These are phyloP conservation scores for Gymnopus androsaceus DNA, from an alignment of 1,284 basidiomycete genomes.

Conservation along the genomic window DNA sequence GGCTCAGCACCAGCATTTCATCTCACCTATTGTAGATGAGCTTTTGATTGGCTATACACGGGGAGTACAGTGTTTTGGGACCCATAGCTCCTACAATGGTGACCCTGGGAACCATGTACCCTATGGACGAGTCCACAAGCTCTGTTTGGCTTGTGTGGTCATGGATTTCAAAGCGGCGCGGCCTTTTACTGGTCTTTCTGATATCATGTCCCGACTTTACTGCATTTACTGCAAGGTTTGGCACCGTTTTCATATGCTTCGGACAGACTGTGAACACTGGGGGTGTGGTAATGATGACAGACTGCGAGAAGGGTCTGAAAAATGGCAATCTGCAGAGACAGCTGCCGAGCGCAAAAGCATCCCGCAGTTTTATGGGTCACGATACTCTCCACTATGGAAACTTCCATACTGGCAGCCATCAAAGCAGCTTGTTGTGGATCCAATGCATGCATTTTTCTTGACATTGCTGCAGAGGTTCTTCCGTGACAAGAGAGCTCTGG, in stretches of 20 bases:
- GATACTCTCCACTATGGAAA: neutral
- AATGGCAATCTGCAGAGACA: conserved; percentile 1
- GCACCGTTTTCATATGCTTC: neutral
- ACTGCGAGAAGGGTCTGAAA: neutral
- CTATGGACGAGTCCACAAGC: neutral
- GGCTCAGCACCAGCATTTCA: conserved; percentile 2
- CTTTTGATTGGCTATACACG: conserved; percentile 5
- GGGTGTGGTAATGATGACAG: neutral
- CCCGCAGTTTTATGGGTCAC: conserved; percentile 4
- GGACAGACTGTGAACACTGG: conserved; percentile 14
- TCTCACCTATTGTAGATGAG: conserved; percentile 5
- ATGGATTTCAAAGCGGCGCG: conserved; percentile 13
- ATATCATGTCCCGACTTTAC: conserved; percentile 10
- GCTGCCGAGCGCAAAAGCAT: conserved; percentile 2
- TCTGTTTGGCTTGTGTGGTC: neutral
- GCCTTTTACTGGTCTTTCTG: conserved; percentile 5
- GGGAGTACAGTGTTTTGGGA: neutral
- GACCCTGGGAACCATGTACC: neutral
- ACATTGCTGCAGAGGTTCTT: conserved; percentile 1
- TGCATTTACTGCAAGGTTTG: conserved; percentile 8
- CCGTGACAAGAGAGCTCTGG: neutral
- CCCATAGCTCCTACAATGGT: neutral
- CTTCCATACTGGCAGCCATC: conserved; percentile 10
- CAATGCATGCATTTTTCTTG: conserved; percentile 1
- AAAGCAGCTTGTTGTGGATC: neutral